These are phyloP conservation scores for Ceratobasidium sp. DNA, from an alignment of 1,284 basidiomycete genomes.

Conservation along the genomic window DNA sequence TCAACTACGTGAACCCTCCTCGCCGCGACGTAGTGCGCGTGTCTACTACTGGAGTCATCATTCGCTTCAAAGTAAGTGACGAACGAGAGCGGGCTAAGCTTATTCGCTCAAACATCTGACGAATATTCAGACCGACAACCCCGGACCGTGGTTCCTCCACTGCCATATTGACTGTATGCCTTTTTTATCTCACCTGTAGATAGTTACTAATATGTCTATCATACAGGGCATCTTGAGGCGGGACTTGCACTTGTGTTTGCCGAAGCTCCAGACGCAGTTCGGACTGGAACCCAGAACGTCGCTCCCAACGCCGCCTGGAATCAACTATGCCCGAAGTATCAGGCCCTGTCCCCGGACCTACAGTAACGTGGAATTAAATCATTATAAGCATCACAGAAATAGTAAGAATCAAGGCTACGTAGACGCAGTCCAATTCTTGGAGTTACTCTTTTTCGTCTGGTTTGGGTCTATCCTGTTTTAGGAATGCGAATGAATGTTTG, in stretches of 20 bases:
- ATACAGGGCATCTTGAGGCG: slow-evolving; percentile 54
- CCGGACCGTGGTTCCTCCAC: slow-evolving; percentile 60
- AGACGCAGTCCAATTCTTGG: no score
- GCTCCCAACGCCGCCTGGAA: slow-evolving; percentile 15
- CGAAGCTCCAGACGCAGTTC: slow-evolving; percentile 5
- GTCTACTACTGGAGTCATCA: slow-evolving; percentile 50
- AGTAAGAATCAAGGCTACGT: no score
- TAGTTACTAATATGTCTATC: neutral
- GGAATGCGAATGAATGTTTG: no score
- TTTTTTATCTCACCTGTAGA: no score
- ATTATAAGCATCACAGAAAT: no score
- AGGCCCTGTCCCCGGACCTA: slow-evolving; percentile 18
- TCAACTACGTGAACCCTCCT: slow-evolving; percentile 58
- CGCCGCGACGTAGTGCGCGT: slow-evolving; percentile 52
- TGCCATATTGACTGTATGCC: slow-evolving; percentile 53
- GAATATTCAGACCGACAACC: slow-evolving; percentile 52
- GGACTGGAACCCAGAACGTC: neutral
- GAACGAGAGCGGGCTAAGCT: no score
- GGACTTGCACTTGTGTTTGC: slow-evolving; percentile 26
- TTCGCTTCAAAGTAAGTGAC: slow-evolving; percentile 50
- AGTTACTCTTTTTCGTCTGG: no score
- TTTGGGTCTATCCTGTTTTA: no score
- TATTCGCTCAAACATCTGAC: neutral
- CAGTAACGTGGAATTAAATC: no score
- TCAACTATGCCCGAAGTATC: slow-evolving; percentile 25